phyloP scores from a whole-genome alignment of 23 red algal species.

The Gracilaria caudata region DNA sequence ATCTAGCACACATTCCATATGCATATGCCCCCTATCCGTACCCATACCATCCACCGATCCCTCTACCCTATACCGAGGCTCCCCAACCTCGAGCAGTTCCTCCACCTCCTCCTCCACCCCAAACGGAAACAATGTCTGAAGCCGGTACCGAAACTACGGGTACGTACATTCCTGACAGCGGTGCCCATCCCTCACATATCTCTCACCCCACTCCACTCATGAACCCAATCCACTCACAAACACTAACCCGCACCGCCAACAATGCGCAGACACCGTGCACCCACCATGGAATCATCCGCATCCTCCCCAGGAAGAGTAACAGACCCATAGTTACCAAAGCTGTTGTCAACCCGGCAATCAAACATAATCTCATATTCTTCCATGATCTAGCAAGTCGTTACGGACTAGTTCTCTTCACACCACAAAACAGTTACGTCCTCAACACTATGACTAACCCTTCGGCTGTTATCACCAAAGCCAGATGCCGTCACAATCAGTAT shows the following conservation, averaged over 20 bases:
- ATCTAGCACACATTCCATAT: not conserved
- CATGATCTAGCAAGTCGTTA: slow-evolving; percentile 1
- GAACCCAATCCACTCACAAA: not conserved
- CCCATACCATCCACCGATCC: not conserved
- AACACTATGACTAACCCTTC: not conserved
- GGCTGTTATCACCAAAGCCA: not conserved
- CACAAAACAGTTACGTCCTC: not conserved
- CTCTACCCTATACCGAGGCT: too few relatives aligned
- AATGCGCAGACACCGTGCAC: not conserved
- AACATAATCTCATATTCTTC: slow-evolving; percentile 6
- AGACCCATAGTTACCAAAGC: not conserved
- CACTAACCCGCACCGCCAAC: not conserved
- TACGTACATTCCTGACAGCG: not conserved
- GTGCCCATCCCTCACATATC: not conserved
- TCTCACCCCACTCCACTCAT: not conserved
- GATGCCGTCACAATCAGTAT: not conserved
- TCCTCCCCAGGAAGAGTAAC: not conserved
- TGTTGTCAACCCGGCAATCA: not conserved
- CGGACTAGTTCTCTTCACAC: slow-evolving; percentile 1
- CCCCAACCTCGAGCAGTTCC: too few relatives aligned
- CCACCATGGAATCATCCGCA: not conserved
- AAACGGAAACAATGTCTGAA: too few relatives aligned
- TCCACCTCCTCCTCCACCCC: too few relatives aligned
- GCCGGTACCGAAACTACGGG: not conserved
- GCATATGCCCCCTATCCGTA: not conserved